Evolutionary conservation across 2,329 filamentous ascomycete species (phyloP).

Genomic region (Pseudogymnoascus sp.): DNA sequence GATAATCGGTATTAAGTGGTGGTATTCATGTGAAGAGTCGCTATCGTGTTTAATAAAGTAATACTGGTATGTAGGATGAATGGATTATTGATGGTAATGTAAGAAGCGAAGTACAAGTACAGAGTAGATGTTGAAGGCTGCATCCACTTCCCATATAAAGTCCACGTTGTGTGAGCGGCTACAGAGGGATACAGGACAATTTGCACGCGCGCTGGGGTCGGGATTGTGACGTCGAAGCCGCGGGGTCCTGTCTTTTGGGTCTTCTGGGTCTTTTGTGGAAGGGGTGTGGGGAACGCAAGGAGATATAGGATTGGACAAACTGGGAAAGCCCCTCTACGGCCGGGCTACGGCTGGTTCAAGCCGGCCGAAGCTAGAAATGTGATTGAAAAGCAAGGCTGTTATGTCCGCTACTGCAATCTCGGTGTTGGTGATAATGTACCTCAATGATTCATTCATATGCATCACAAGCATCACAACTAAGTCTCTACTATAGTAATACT

Average conservation of each 20-base stretch:
- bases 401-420: background rate
- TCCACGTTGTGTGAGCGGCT: slow-evolving; percentile 7
- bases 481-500: too few relatives aligned
- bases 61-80: background rate
- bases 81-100: background rate
- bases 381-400: slow-evolving; percentile 4
- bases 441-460: background rate
- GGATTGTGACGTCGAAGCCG: slow-evolving; percentile 6
- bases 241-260: background rate
- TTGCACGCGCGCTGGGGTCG: background rate
- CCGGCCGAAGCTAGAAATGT: background rate
- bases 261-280: background rate
- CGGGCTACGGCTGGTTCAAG: background rate
- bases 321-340: background rate
- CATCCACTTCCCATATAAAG: slow-evolving; percentile 8
- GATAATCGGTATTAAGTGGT: background rate
- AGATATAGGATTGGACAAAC: background rate
- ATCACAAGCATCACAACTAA: background rate
- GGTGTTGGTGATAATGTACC: background rate
- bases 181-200: background rate
- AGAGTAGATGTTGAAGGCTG: background rate
- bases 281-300: background rate
- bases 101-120: slow-evolving; percentile 1
- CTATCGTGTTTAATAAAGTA: background rate
- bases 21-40: slow-evolving; percentile 6